These are phyloP conservation scores for Arthrocladium fulminans DNA, from an alignment of 2,329 filamentous ascomycete genomes.

Conservation along the genomic window DNA sequence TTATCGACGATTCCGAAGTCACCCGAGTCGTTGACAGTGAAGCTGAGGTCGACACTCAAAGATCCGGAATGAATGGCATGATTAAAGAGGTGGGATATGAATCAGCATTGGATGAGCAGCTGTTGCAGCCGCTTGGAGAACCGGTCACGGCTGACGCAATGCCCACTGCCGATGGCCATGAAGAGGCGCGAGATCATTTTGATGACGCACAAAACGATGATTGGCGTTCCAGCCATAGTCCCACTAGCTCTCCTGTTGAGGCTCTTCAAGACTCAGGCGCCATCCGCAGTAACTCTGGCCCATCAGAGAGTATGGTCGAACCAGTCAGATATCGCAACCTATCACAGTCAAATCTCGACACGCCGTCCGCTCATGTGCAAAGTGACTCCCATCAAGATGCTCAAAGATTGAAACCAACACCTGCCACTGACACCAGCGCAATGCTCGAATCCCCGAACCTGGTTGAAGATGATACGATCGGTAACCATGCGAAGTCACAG, in stretches of 20 bases:
- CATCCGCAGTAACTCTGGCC: slow-evolving; percentile 10
- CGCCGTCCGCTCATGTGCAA: slow-evolving; percentile 10
- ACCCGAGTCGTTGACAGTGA: slow-evolving; percentile 4
- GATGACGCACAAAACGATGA: not conserved
- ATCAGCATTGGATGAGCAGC: slow-evolving; percentile 36
- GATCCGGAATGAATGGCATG: slow-evolving; percentile 35
- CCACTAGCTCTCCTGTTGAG: not conserved
- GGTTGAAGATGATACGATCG: slow-evolving; percentile 1
- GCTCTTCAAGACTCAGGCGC: not conserved
- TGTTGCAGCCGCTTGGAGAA: slow-evolving; percentile 13
- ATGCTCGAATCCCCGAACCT: not conserved
- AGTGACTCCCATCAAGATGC: slow-evolving; percentile 23
- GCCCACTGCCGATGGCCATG: not conserved
- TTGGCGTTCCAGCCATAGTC: slow-evolving; percentile 1
- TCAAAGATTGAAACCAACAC: slow-evolving; percentile 17
- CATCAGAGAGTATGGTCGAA: slow-evolving; percentile 16
- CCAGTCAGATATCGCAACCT: slow-evolving; percentile 22
- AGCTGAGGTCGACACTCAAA: slow-evolving; percentile 27
- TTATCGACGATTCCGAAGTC: slow-evolving; percentile 4
- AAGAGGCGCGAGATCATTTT: not conserved
- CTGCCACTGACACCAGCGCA: slow-evolving; percentile 8
- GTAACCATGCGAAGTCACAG: slow-evolving; percentile 2
- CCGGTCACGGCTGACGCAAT: not conserved
- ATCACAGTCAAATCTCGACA: slow-evolving; percentile 17
- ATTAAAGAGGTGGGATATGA: slow-evolving; percentile 44